These are phyloP conservation scores for Fusarium sororula DNA, from an alignment of 2,329 filamentous ascomycete species.

Conservation along the genomic window DNA sequence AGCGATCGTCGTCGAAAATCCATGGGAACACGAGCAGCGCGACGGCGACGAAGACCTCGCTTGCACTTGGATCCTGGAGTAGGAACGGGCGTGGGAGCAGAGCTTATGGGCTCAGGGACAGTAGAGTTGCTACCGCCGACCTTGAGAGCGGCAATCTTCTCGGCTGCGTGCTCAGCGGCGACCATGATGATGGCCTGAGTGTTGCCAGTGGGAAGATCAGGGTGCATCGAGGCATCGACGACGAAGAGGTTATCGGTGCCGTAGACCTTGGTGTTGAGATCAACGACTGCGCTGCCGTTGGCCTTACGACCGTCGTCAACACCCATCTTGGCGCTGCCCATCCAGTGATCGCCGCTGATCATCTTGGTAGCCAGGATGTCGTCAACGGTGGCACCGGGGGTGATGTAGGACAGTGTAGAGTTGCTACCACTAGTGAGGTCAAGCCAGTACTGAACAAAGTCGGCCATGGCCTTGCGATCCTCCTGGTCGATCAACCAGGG, in stretches of 20 bases:
- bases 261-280: slow-evolving; percentile 65
- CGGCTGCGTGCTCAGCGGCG: slow-evolving; percentile 39
- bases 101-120: background rate
- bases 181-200: slow-evolving; percentile 44
- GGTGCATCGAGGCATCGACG: slow-evolving; percentile 70
- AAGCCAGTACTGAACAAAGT: slow-evolving; percentile 40
- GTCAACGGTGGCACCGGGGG: slow-evolving; percentile 24
- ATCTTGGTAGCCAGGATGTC: slow-evolving; percentile 38
- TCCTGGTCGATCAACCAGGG: slow-evolving; percentile 40
- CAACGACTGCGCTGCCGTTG: slow-evolving; percentile 63
- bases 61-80: slow-evolving; percentile 14
- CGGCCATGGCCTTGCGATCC: slow-evolving; percentile 39
- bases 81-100: slow-evolving; percentile 12
- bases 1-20: slow-evolving; percentile 24
- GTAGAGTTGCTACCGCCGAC: slow-evolving; percentile 26
- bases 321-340: slow-evolving; percentile 53
- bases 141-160: slow-evolving; percentile 37
- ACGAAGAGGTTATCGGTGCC: slow-evolving; percentile 70
- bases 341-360: slow-evolving; percentile 43
- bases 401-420: slow-evolving; percentile 37
- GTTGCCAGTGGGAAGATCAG: slow-evolving; percentile 50
- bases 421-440: slow-evolving; percentile 32
- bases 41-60: background rate
- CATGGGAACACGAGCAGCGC: slow-evolving; percentile 8
- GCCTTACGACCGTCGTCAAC: slow-evolving; percentile 56